Evolutionary conservation across 2,329 filamentous ascomycete species (phyloP).

Genomic region (Penicillium polonicum): DNA sequence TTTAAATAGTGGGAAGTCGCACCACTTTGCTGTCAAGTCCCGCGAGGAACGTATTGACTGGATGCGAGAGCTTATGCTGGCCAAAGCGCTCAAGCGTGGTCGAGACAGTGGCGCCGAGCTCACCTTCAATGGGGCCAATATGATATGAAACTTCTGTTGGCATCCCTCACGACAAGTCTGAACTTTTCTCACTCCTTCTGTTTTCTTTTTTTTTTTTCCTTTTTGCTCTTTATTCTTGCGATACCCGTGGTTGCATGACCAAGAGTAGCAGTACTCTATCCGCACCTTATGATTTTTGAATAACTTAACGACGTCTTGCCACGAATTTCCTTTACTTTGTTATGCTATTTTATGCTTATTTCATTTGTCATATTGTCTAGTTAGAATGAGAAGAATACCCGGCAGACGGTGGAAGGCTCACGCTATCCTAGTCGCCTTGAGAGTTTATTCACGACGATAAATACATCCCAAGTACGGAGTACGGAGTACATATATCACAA

Average conservation of each 20-base stretch:
- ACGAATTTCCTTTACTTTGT: conserved; percentile 3
- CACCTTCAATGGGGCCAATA: conserved; percentile 30
- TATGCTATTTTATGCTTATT: background rate
- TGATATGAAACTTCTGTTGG: conserved; percentile 21
- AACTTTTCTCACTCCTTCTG: background rate
- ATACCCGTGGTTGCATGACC: conserved; percentile 7
- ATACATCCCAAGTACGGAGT: background rate
- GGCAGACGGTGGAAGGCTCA: background rate
- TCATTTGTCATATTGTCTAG: background rate
- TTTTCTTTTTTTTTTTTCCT: background rate
- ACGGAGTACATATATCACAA: background rate
- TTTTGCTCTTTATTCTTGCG: conserved; percentile 2
- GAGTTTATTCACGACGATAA: background rate
- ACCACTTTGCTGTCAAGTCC: conserved; percentile 38
- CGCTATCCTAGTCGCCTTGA: background rate
- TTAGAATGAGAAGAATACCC: background rate
- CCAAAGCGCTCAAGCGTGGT: background rate
- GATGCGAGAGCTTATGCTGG: background rate
- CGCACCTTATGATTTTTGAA: background rate
- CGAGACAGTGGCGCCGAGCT: conserved; percentile 23
- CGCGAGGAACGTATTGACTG: background rate
- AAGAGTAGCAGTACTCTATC: background rate
- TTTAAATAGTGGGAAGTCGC: conserved; percentile 68
- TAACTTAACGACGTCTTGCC: background rate
- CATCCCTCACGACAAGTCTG: no score